Percentiles rank a stretch among this genome's conserved stretches.
Conservation (phyloP, 345 rosid species). For the Populus nigra region DNA sequence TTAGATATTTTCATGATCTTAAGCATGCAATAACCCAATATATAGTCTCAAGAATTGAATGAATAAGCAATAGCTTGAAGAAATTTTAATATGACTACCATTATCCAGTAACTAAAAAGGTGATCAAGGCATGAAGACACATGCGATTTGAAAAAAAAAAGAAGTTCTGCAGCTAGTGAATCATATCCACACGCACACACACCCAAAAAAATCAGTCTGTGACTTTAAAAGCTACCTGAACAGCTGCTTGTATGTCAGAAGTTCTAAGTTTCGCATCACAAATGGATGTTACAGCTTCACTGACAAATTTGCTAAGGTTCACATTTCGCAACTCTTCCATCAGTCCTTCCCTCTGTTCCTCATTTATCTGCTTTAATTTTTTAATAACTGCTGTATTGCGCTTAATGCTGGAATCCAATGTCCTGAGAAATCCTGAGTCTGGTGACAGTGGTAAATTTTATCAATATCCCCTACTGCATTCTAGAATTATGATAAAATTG, state of each 20-base stretch:
- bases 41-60: background rate
- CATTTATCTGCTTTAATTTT: conserved; percentile 89
- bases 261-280: conserved; percentile 95
- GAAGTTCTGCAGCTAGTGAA: background rate
- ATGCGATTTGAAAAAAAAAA: background rate
- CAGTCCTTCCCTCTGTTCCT: conserved; percentile 83
- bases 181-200: background rate
- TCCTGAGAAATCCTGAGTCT: conserved; percentile 83
- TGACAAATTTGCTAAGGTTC: conserved; percentile 89
- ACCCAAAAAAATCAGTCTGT: background rate
- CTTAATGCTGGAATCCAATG: conserved; percentile 90
- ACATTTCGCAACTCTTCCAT: conserved; percentile 83
- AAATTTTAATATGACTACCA: background rate
- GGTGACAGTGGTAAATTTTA: conserved; percentile 28
- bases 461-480: conserved; percentile 23
- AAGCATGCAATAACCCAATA: background rate
- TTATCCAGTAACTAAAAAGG: background rate
- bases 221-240: conserved; percentile 55
- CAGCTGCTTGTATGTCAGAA: conserved; percentile 92
- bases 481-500: background rate
- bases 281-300: conserved; percentile 89
- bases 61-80: background rate
- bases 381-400: conserved; percentile 93
- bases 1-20: background rate
- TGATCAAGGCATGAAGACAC: background rate